These are phyloP conservation scores for Kluyveromyces starmeri DNA, from an alignment of 805 yeast genomes.

Conservation along the genomic window DNA sequence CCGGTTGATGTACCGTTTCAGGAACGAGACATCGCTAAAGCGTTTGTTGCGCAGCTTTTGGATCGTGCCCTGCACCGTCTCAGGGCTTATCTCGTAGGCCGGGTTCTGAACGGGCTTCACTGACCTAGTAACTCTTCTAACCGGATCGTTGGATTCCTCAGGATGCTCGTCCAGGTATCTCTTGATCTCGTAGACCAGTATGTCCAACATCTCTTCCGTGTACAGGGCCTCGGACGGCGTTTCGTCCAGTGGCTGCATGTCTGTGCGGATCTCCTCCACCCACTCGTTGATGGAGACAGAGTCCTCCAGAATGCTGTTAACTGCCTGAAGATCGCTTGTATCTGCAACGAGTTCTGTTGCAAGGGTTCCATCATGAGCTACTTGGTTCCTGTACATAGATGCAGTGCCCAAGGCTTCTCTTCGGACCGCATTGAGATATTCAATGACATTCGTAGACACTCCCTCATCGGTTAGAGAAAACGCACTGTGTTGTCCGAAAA, in stretches of 20 bases:
- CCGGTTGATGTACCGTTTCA: conserved; percentile 11
- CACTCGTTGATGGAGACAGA: conserved; percentile 2
- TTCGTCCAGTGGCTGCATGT: conserved; percentile 5
- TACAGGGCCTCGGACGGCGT: conserved; percentile 5
- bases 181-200: conserved; percentile 16
- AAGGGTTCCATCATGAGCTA: neutral
- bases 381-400: conserved; percentile 2
- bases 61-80: conserved; percentile 15
- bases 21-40: conserved; percentile 13
- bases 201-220: conserved; percentile 13
- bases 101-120: conserved; percentile 7
- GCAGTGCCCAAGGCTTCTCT: conserved; percentile 22
- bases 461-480: conserved; percentile 18
- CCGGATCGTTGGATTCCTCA: conserved; percentile 10
- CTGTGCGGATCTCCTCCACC: conserved; percentile 6
- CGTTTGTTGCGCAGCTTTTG: conserved; percentile 8
- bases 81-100: conserved; percentile 11
- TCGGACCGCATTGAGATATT: conserved; percentile 21
- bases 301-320: conserved; percentile 2
- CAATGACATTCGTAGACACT: conserved; percentile 21
- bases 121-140: conserved; percentile 13
- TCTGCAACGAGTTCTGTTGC: neutral
- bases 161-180: conserved; percentile 10
- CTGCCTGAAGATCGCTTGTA: conserved; percentile 1
- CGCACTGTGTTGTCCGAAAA: conserved; percentile 26